Conservation (phyloP, 2,329 filamentous ascomycete species). For the Fusarium pseudoanthophilum region DNA sequence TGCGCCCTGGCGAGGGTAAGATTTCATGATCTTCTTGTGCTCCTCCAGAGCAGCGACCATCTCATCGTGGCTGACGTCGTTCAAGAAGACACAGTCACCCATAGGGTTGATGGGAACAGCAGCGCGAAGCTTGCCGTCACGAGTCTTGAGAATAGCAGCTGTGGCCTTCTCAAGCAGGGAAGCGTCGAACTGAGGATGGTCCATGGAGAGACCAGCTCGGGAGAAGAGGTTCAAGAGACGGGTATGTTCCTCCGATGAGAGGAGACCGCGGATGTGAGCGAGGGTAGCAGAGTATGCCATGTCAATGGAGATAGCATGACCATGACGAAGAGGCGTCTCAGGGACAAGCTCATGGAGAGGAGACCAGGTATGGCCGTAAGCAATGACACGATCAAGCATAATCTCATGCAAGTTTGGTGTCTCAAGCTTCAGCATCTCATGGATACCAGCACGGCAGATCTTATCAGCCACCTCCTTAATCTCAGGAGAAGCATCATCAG, state of each 20-base stretch:
- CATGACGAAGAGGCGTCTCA: constrained; percentile 74
- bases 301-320: constrained; percentile 79
- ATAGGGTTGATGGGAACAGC: constrained; percentile 73
- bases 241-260: constrained; percentile 68
- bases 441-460: constrained; percentile 76
- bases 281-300: constrained; percentile 81
- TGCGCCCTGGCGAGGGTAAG: constrained; percentile 70
- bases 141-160: constrained; percentile 75
- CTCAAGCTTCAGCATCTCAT: constrained; percentile 79
- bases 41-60: constrained; percentile 68
- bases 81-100: constrained; percentile 74
- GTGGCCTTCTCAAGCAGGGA: constrained; percentile 73
- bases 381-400: constrained; percentile 76
- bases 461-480: constrained; percentile 70
- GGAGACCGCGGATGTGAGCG: constrained; percentile 69
- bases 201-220: constrained; percentile 75
- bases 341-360: constrained; percentile 77
- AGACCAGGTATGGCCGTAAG: constrained; percentile 81
- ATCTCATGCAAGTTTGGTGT: constrained; percentile 80
- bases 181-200: constrained; percentile 75
- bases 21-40: constrained; percentile 73
- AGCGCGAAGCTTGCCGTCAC: constrained; percentile 74
- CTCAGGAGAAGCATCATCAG: constrained; percentile 64
- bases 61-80: constrained; percentile 71
- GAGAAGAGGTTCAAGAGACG: constrained; percentile 75